These are phyloP conservation scores for Citrullus mucosospermus DNA, from an alignment of 306 rosid species.

Conservation along the genomic window DNA sequence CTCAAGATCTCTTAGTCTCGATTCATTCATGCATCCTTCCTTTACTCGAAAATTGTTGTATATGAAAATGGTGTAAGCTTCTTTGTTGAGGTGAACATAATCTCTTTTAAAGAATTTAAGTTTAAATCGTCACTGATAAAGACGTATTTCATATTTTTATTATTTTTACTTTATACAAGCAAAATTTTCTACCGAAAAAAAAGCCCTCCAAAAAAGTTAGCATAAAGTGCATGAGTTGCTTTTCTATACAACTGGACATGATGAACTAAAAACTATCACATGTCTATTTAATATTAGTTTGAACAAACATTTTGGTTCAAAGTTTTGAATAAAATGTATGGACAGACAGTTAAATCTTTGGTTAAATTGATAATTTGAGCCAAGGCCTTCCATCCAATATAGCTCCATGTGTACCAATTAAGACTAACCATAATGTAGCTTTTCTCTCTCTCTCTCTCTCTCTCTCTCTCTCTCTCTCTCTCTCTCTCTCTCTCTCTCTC, in stretches of 20 bases:
- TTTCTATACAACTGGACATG: no score
- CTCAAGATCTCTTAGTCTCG: no score
- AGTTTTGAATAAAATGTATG: neutral
- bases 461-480: no score
- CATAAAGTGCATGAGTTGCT: neutral
- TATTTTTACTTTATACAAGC: neutral
- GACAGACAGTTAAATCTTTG: neutral
- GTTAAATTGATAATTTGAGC: neutral
- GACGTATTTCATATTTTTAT: no score
- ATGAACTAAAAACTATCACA: neutral
- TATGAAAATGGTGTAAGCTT: no score
- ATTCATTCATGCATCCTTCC: no score
- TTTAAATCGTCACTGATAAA: no score
- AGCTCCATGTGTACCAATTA: neutral
- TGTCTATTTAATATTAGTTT: neutral
- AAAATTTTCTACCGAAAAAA: no score
- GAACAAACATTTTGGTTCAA: neutral
- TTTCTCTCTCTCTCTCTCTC: neutral
- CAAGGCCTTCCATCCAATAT: neutral
- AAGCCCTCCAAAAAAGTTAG: neutral
- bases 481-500: no score
- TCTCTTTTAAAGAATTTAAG: no score
- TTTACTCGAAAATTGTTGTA: no score
- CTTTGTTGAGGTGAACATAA: no score
- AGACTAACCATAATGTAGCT: neutral